phyloP scores from a whole-genome alignment of 2,329 filamentous ascomycete genomes.

The Penicillium thymicola region DNA sequence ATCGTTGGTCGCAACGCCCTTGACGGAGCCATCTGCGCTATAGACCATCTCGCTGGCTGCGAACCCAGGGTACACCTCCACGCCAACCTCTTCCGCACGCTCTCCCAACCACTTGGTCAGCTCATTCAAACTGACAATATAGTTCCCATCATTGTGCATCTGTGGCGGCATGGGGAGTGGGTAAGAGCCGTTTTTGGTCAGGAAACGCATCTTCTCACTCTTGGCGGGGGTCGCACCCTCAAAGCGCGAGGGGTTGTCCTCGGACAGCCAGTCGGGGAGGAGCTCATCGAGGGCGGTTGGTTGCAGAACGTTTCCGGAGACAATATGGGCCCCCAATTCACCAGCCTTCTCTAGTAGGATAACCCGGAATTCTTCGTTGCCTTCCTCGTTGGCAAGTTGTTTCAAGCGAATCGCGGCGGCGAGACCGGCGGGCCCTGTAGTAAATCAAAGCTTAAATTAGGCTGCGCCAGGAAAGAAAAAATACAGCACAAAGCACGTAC shows the following conservation, averaged over 20 bases:
- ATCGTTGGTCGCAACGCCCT: conserved; percentile 94
- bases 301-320: conserved; percentile 94
- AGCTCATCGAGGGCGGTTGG: conserved; percentile 85
- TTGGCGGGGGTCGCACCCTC: conserved; percentile 80
- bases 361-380: conserved; percentile 94
- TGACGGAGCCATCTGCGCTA: conserved; percentile 78
- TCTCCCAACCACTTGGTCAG: conserved; percentile 95
- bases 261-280: conserved; percentile 87
- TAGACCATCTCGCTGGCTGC: conserved; percentile 92
- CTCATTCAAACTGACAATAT: conserved; percentile 93
- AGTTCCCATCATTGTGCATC: conserved; percentile 98
- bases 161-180: conserved; percentile 87
- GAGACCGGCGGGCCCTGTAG: conserved; percentile 76
- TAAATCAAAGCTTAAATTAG: conserved; percentile 7
- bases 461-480: not conserved
- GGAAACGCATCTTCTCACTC: conserved; percentile 85
- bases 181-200: conserved; percentile 75
- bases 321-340: conserved; percentile 89
- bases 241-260: conserved; percentile 84
- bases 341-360: conserved; percentile 91
- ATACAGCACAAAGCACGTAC: conserved; percentile 39
- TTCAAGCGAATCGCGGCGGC: conserved; percentile 92
- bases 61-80: conserved; percentile 95
- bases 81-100: conserved; percentile 90
- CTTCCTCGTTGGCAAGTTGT: conserved; percentile 89